These are phyloP conservation scores for Claviceps sp. DNA, from an alignment of 2,329 filamentous ascomycete species.

Conservation along the genomic window DNA sequence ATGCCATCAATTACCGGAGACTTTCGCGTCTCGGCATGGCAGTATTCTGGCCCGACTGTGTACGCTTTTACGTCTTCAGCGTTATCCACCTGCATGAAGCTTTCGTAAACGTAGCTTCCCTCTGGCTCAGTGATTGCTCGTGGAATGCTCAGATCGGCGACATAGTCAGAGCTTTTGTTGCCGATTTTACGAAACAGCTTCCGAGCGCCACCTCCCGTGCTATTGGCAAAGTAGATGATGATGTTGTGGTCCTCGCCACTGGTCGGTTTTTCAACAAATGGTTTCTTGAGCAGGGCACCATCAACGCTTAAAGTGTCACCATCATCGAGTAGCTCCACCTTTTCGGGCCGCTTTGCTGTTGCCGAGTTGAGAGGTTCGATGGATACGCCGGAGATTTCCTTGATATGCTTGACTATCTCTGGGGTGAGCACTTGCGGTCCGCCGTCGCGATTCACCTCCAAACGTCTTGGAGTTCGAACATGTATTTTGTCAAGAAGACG, in stretches of 20 bases:
- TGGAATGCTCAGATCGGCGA: slow-evolving; percentile 62
- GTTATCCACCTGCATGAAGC: slow-evolving; percentile 93
- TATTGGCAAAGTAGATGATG: slow-evolving; percentile 88
- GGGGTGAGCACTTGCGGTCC: slow-evolving; percentile 67
- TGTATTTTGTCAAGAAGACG: slow-evolving; percentile 77
- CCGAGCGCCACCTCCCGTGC: slow-evolving; percentile 75
- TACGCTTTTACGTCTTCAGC: slow-evolving; percentile 98
- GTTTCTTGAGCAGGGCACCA: slow-evolving; percentile 68
- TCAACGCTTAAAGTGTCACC: slow-evolving; percentile 83
- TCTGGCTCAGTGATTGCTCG: slow-evolving; percentile 67
- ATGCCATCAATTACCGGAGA: slow-evolving; percentile 94
- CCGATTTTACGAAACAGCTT: slow-evolving; percentile 94
- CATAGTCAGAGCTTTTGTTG: slow-evolving; percentile 96
- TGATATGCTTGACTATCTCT: slow-evolving; percentile 69
- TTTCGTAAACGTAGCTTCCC: slow-evolving; percentile 90
- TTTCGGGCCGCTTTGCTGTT: slow-evolving; percentile 49
- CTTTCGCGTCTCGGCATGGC: slow-evolving; percentile 93
- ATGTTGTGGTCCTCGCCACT: slow-evolving; percentile 98
- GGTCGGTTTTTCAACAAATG: slow-evolving; percentile 97
- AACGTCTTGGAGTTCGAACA: slow-evolving; percentile 74
- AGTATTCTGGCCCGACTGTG: slow-evolving; percentile 84
- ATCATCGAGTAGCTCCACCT: slow-evolving; percentile 78
- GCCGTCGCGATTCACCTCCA: slow-evolving; percentile 89
- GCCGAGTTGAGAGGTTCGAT: slow-evolving; percentile 57
- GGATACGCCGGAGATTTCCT: slow-evolving; percentile 64